Evolutionary conservation across 306 rosid species (phyloP), one percentile per base, ranked within the genome.

Genomic region (Betula pendula): DNA sequence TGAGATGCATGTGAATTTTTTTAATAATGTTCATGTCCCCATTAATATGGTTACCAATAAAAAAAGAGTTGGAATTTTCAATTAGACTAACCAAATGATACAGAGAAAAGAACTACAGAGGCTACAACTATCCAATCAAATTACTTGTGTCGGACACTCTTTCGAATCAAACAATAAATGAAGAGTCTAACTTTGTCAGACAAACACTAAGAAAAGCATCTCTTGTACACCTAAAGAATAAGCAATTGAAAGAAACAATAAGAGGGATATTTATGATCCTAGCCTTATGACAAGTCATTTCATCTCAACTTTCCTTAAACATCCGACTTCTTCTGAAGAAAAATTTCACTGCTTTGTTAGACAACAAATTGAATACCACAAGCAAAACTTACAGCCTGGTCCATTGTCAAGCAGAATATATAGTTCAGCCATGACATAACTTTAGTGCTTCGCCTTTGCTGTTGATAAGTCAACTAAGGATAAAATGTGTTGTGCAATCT

Each of bases 401-500:
- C 43, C 74, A 19, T 33, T 20, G 45, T 31, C 25, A 29, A 62
- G 80, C 59, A 44, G 49, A 53, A 45, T 27, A 42, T 12, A 53
- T 35, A 56, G 17, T 55, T 58, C 70, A 62, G 47, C 72, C 15
- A 68, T 24, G 59, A 56, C 35, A 71, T 74, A 73, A 62, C 50
- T 80, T 40, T 44, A 55, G 6, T 16, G 55, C 25, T 68, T 53
- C 60, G 38, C 79, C 67, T 80, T 81, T 38, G 73, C 24, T 27
- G 77, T 80, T 67, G 87, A 79, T 24, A 42, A 45, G 73, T 81
- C 75, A 60, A 88, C 81, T 12, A 92, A 82, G 48, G 87, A 85
- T 40, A 88, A 78, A 81, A 92, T 77, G 63, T 84, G 95, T 22
- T 84, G 85, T 17, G 80, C 90, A 77, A 92, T 92, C 79, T 85